phyloP scores from a whole-genome alignment of 2,329 filamentous ascomycete species.

The Acrocalymma vagum region DNA sequence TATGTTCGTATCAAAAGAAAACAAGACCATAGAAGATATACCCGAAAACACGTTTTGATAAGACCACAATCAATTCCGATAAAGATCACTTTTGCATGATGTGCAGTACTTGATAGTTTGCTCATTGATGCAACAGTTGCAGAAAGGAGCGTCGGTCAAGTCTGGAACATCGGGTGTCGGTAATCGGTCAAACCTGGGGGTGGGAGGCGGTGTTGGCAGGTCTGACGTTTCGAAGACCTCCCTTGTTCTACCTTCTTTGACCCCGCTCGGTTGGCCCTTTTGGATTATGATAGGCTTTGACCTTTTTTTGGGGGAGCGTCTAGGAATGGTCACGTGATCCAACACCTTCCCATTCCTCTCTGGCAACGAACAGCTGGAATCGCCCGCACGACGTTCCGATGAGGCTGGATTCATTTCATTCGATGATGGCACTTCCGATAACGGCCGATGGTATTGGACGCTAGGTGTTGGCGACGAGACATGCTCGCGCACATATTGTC shows the following conservation, averaged over 20 bases:
- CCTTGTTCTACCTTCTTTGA: not conserved
- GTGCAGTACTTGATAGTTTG: conserved; percentile 25
- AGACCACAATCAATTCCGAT: conserved; percentile 4
- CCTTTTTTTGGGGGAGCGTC: conserved; percentile 7
- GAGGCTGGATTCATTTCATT: not conserved
- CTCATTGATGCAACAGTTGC: conserved; percentile 34
- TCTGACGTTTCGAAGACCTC: not conserved
- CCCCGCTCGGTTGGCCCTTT: conserved; percentile 1
- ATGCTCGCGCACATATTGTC: conserved; percentile 13
- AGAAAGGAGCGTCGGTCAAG: conserved; percentile 38
- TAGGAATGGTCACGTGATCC: conserved; percentile 20
- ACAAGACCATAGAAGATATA: not conserved
- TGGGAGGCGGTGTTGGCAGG: conserved; percentile 33
- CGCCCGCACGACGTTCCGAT: not conserved
- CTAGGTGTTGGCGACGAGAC: conserved; percentile 6
- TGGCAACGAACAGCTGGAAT: not conserved
- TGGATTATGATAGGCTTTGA: conserved; percentile 23
- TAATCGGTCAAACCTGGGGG: conserved; percentile 39
- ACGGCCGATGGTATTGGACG: conserved; percentile 11
- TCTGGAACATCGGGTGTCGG: conserved; percentile 43
- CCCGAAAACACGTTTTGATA: no score
- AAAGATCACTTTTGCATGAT: conserved; percentile 20
- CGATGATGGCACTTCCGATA: no score
- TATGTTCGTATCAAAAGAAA: not conserved
- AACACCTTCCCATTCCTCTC: not conserved